phyloP scores from a whole-genome alignment of 495 filamentous ascomycete species.

The Xylaria grammica region DNA sequence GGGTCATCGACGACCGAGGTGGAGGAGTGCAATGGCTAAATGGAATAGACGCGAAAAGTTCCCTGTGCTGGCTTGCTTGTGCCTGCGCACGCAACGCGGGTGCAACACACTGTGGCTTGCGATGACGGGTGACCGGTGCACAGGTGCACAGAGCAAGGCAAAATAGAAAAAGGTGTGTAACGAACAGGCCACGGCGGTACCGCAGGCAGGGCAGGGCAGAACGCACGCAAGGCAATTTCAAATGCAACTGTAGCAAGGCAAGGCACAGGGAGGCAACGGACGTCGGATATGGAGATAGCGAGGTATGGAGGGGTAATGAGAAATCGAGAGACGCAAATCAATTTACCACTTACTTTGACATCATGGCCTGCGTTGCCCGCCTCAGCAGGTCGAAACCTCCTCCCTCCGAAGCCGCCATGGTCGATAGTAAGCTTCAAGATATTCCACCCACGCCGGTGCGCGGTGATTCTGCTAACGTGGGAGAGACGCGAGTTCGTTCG shows the following conservation, averaged over 20 bases:
- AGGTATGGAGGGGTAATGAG: slow-evolving; percentile 42
- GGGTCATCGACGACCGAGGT: slow-evolving; percentile 9
- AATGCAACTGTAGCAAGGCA: slow-evolving; percentile 16
- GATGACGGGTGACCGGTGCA: slow-evolving; percentile 11
- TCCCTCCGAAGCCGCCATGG: slow-evolving; percentile 45
- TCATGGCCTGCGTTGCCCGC: slow-evolving; percentile 62
- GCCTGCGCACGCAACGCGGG: slow-evolving; percentile 5
- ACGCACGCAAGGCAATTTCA: background rate
- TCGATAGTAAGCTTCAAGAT: slow-evolving; percentile 21
- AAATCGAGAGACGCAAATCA: slow-evolving; percentile 16
- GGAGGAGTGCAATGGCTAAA: slow-evolving; percentile 16
- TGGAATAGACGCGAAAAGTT: slow-evolving; percentile 13
- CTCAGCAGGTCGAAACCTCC: slow-evolving; percentile 55
- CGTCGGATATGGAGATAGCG: background rate
- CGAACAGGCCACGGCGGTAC: slow-evolving; percentile 1
- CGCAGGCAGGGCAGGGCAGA: slow-evolving; percentile 9
- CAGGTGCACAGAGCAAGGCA: slow-evolving; percentile 18
- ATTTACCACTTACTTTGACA: slow-evolving; percentile 57
- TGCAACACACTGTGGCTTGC: slow-evolving; percentile 20
- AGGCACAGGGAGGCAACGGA: slow-evolving; percentile 10
- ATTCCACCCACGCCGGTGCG: slow-evolving; percentile 14
- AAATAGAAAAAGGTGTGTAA: slow-evolving; percentile 11
- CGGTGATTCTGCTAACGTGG: slow-evolving; percentile 15
- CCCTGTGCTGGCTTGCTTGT: slow-evolving; percentile 5
- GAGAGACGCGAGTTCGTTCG: background rate